These are phyloP conservation scores for Ophiostoma sp. DNA, from an alignment of 2,329 filamentous ascomycete species.

Conservation along the genomic window DNA sequence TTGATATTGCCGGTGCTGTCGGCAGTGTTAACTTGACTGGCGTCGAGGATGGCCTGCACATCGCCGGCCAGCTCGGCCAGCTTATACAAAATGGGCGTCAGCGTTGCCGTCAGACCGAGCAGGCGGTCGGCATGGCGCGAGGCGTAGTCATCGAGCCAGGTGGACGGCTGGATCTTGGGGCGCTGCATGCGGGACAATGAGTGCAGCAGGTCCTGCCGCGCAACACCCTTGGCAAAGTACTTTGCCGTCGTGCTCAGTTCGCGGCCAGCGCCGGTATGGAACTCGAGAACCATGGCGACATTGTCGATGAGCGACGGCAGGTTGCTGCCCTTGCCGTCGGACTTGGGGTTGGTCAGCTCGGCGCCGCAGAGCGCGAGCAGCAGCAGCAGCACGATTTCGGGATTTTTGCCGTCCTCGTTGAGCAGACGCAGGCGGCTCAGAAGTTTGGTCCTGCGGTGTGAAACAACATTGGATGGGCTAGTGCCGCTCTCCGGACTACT, in stretches of 20 bases:
- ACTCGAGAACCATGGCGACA: slow-evolving; percentile 23
- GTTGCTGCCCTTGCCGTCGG: slow-evolving; percentile 23
- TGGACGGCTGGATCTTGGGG: slow-evolving; percentile 22
- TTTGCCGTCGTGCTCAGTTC: slow-evolving; percentile 21
- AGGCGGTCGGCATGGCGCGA: slow-evolving; percentile 25
- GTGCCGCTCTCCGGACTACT: slow-evolving; percentile 1
- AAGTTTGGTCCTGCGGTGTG: slow-evolving; percentile 21
- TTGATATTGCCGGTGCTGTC: not conserved
- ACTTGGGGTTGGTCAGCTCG: slow-evolving; percentile 27
- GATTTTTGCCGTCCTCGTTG: slow-evolving; percentile 22
- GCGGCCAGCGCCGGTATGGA: slow-evolving; percentile 20
- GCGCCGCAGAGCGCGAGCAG: slow-evolving; percentile 24
- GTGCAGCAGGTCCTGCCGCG: slow-evolving; percentile 25
- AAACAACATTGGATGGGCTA: slow-evolving; percentile 5
- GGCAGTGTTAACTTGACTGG: not conserved
- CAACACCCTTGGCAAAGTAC: slow-evolving; percentile 25
- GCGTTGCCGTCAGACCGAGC: slow-evolving; percentile 22
- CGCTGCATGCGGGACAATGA: slow-evolving; percentile 23
- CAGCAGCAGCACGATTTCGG: slow-evolving; percentile 23
- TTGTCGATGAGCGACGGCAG: slow-evolving; percentile 24
- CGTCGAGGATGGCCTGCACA: slow-evolving; percentile 20
- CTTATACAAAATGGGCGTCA: slow-evolving; percentile 21
- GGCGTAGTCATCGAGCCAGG: slow-evolving; percentile 24
- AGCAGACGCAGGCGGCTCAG: slow-evolving; percentile 21
- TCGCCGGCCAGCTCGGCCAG: slow-evolving; percentile 24